phyloP scores from a whole-genome alignment of 1,284 basidiomycete genomes.

The Apiotrichum gracile region DNA sequence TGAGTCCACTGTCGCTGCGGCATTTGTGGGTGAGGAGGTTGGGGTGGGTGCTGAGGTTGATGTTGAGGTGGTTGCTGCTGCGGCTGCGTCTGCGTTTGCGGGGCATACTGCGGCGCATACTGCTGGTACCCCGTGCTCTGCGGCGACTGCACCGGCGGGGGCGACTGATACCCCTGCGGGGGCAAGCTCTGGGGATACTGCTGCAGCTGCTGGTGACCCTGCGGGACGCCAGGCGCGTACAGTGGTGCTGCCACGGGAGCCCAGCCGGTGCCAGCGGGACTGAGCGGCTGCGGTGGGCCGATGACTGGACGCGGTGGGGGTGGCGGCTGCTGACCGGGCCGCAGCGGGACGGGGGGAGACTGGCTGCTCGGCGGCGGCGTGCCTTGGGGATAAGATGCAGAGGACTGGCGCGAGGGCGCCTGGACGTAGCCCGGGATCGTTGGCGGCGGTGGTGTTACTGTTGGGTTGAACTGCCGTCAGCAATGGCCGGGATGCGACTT shows the following conservation, averaged over 20 bases:
- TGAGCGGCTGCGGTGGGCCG: background rate
- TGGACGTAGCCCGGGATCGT: constrained; percentile 19
- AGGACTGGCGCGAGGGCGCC: background rate
- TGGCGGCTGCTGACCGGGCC: constrained; percentile 18
- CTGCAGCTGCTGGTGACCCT: background rate
- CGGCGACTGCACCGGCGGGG: background rate
- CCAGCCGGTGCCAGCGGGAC: background rate
- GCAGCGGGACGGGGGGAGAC: constrained; percentile 12
- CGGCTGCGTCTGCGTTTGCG: background rate
- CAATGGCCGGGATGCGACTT: background rate
- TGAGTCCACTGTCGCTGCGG: too few relatives aligned
- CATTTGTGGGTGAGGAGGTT: too few relatives aligned
- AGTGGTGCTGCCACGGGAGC: background rate
- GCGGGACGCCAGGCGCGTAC: background rate
- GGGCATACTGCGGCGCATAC: background rate
- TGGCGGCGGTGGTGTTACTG: constrained; percentile 29
- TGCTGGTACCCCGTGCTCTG: background rate
- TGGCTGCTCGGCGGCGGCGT: background rate
- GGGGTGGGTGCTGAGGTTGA: constrained; percentile 9
- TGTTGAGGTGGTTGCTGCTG: constrained; percentile 18
- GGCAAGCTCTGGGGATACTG: background rate
- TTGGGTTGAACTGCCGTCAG: constrained; percentile 30
- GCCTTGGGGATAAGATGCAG: background rate
- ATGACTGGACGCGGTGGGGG: constrained; percentile 14
- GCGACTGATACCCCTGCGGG: background rate